phyloP scores from a whole-genome alignment of 805 yeast genomes.

The Kodamaea restingae region DNA sequence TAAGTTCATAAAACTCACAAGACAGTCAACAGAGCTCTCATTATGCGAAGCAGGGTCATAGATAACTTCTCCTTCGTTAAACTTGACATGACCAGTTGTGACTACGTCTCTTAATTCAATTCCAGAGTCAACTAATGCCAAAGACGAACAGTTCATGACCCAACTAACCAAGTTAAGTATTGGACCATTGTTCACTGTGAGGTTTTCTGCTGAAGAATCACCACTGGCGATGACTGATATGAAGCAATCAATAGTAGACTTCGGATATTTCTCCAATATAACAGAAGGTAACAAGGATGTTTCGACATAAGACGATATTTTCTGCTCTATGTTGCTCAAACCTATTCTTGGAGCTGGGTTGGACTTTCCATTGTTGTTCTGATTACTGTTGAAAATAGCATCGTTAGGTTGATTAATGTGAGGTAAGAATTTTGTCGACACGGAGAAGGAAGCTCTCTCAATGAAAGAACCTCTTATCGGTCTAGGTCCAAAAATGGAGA shows the following conservation, averaged over 20 bases:
- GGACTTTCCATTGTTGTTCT: slow-evolving; percentile 10
- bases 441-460: slow-evolving; percentile 62
- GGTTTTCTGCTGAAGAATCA: slow-evolving; percentile 6
- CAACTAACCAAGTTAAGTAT: slow-evolving; percentile 44
- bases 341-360: slow-evolving; percentile 24
- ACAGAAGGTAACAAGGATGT: slow-evolving; percentile 52
- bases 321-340: slow-evolving; percentile 39
- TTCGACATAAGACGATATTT: slow-evolving; percentile 49
- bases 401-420: slow-evolving; percentile 42
- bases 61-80: slow-evolving; percentile 12
- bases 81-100: slow-evolving; percentile 51
- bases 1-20: slow-evolving; percentile 52
- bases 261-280: slow-evolving; percentile 73
- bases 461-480: slow-evolving; percentile 75
- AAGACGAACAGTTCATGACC: slow-evolving; percentile 57
- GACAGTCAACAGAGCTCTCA: slow-evolving; percentile 27
- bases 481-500: slow-evolving; percentile 83
- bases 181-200: slow-evolving; percentile 18
- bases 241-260: slow-evolving; percentile 79
- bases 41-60: slow-evolving; percentile 13
- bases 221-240: slow-evolving; percentile 59
- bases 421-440: slow-evolving; percentile 53
- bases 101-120: slow-evolving; percentile 77
- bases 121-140: slow-evolving; percentile 82
- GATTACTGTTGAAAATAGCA: slow-evolving; percentile 21